phyloP scores from a whole-genome alignment of 345 rosid species.

The Pistacia atlantica region DNA sequence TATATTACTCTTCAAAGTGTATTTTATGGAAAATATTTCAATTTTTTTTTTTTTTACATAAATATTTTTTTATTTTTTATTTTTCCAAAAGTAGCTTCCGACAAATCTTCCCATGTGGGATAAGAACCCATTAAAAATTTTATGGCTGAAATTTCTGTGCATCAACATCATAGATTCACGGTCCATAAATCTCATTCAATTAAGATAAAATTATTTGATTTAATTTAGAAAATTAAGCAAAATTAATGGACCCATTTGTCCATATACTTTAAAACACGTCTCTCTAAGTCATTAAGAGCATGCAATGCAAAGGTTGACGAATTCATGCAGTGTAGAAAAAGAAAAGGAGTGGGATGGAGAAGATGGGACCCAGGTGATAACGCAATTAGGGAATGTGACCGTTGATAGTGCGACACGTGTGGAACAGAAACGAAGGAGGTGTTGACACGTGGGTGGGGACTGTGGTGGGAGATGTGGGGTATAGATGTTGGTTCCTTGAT shows the following conservation, averaged over 20 bases:
- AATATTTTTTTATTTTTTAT: too few relatives aligned
- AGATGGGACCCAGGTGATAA: constrained; percentile 19
- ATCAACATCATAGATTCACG: background rate
- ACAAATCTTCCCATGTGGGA: too few relatives aligned
- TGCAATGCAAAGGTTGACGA: constrained; percentile 24
- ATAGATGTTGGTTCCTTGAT: too few relatives aligned
- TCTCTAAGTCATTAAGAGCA: constrained; percentile 21
- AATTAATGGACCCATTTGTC: background rate
- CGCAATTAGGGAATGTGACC: constrained; percentile 10
- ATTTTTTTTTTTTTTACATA: too few relatives aligned
- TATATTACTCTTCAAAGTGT: too few relatives aligned
- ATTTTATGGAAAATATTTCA: too few relatives aligned
- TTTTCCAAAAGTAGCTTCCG: too few relatives aligned
- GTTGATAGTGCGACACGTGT: constrained; percentile 38
- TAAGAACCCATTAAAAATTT: too few relatives aligned
- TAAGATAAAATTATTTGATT: background rate
- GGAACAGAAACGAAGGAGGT: background rate
- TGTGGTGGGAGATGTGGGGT: too few relatives aligned
- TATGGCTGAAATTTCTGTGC: background rate
- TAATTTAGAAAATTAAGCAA: background rate
- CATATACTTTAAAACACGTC: too few relatives aligned
- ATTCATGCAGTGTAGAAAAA: constrained; percentile 20
- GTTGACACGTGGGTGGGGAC: constrained; percentile 15
- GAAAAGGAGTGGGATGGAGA: background rate
- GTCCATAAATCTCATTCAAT: background rate